These are phyloP conservation scores for Vanderwaltozyma verrucispora DNA, from an alignment of 805 yeast genomes.

Conservation along the genomic window DNA sequence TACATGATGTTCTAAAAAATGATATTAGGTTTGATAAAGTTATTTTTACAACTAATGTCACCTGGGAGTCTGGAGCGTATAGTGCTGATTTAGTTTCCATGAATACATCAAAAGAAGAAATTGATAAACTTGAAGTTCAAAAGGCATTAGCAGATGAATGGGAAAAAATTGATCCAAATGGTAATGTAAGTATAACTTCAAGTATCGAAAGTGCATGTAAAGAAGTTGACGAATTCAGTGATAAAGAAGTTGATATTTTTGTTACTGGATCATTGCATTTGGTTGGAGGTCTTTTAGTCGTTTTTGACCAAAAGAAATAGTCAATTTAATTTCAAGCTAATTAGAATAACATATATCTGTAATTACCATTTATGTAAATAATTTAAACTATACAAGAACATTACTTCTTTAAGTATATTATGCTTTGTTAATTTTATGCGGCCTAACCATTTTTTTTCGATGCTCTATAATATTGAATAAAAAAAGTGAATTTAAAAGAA, in stretches of 20 bases:
- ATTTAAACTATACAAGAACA: too few relatives aligned
- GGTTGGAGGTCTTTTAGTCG: constrained; percentile 89
- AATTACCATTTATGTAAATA: too few relatives aligned
- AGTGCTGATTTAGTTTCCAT: constrained; percentile 75
- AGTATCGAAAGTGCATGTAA: constrained; percentile 67
- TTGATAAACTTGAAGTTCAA: constrained; percentile 76
- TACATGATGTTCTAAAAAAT: constrained; percentile 36
- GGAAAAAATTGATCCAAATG: constrained; percentile 38
- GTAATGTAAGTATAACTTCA: constrained; percentile 41
- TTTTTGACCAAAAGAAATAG: constrained; percentile 39
- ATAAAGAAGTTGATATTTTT: constrained; percentile 51
- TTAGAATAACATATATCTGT: too few relatives aligned
- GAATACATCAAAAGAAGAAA: constrained; percentile 69
- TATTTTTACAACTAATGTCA: constrained; percentile 82
- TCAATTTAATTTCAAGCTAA: too few relatives aligned
- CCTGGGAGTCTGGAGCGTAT: constrained; percentile 77
- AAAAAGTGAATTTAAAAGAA: too few relatives aligned
- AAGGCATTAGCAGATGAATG: constrained; percentile 62
- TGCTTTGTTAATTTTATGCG: too few relatives aligned
- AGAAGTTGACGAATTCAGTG: constrained; percentile 32
- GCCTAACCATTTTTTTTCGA: too few relatives aligned
- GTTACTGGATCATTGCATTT: constrained; percentile 91
- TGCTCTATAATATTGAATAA: too few relatives aligned
- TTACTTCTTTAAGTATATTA: too few relatives aligned
- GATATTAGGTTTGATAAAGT: constrained; percentile 56